Evolutionary conservation across 306 rosid species (phyloP).

Genomic region (Cicer chorassanicum): DNA sequence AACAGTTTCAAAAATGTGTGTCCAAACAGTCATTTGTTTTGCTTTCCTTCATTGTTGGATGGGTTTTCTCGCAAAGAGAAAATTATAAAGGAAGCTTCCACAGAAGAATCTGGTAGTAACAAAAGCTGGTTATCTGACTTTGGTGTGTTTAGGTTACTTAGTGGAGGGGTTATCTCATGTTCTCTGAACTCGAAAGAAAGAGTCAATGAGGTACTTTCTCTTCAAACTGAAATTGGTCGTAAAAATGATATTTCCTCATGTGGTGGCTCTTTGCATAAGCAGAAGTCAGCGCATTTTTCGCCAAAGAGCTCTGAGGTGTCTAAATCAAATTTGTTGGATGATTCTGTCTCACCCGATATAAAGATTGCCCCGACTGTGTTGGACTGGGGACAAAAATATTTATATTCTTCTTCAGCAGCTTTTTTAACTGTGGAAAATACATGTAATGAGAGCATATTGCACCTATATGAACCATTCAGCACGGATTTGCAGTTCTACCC

Average conservation of each 20-base stretch:
- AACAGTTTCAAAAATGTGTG: conserved; percentile 57
- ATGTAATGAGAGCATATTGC: conserved; percentile 74
- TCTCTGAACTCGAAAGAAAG: conserved; percentile 69
- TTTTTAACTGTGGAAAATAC: conserved; percentile 76
- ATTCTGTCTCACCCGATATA: conserved; percentile 61
- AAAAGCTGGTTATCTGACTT: conserved; percentile 75
- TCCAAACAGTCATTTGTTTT: conserved; percentile 61
- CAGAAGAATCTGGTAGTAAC: conserved; percentile 60
- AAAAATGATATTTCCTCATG: conserved; percentile 62
- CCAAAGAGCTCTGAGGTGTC: conserved; percentile 53
- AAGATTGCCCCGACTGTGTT: conserved; percentile 72
- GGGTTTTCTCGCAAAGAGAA: conserved; percentile 53
- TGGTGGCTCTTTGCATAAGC: conserved; percentile 55
- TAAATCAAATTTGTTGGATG: conserved; percentile 56
- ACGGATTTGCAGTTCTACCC: conserved; percentile 86
- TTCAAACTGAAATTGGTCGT: conserved; percentile 54
- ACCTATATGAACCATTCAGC: conserved; percentile 90
- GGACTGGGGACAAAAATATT: conserved; percentile 76
- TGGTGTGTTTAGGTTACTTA: conserved; percentile 77
- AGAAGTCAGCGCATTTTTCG: conserved; percentile 54
- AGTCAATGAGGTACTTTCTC: conserved; percentile 54
- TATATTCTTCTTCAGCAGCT: conserved; percentile 75
- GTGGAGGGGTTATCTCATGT: conserved; percentile 77
- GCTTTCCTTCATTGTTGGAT: conserved; percentile 83
- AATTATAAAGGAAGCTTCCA: conserved; percentile 45